These are phyloP conservation scores for Paecilomyces dactylethromorphus DNA, from an alignment of 2,329 filamentous ascomycete genomes.

Conservation along the genomic window DNA sequence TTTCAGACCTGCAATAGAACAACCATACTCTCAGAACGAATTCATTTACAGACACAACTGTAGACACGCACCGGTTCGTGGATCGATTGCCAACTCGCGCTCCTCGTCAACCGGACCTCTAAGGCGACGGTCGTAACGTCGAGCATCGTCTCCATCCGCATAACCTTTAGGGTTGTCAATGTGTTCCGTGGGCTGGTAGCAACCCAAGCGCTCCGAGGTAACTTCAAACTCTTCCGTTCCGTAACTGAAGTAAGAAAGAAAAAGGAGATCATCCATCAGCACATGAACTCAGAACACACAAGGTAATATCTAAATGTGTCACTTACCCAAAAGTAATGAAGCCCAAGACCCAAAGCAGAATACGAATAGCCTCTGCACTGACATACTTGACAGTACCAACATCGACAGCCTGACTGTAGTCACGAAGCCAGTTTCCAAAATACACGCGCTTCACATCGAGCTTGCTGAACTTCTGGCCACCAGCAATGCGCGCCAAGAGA, in stretches of 20 bases:
- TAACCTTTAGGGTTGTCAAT: conserved; percentile 79
- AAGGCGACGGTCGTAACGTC: conserved; percentile 72
- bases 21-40: neutral
- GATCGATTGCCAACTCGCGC: conserved; percentile 72
- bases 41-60: neutral
- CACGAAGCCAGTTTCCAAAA: conserved; percentile 91
- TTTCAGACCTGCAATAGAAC: conserved; percentile 56
- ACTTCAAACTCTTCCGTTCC: conserved; percentile 82
- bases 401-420: conserved; percentile 92
- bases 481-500: conserved; percentile 55
- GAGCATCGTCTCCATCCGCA: conserved; percentile 79
- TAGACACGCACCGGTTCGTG: conserved; percentile 50
- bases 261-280: neutral
- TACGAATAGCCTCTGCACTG: conserved; percentile 81
- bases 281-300: neutral
- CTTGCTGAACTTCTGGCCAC: conserved; percentile 79
- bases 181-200: conserved; percentile 76
- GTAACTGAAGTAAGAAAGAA: conserved; percentile 19
- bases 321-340: conserved; percentile 79
- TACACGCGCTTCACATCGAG: conserved; percentile 84
- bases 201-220: conserved; percentile 69
- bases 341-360: conserved; percentile 79
- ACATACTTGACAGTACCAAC: conserved; percentile 88
- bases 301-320: neutral
- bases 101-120: conserved; percentile 75